These are phyloP conservation scores for Globisporangium sylvaticum DNA, from an alignment of 352 stramenopile species.

Conservation along the genomic window DNA sequence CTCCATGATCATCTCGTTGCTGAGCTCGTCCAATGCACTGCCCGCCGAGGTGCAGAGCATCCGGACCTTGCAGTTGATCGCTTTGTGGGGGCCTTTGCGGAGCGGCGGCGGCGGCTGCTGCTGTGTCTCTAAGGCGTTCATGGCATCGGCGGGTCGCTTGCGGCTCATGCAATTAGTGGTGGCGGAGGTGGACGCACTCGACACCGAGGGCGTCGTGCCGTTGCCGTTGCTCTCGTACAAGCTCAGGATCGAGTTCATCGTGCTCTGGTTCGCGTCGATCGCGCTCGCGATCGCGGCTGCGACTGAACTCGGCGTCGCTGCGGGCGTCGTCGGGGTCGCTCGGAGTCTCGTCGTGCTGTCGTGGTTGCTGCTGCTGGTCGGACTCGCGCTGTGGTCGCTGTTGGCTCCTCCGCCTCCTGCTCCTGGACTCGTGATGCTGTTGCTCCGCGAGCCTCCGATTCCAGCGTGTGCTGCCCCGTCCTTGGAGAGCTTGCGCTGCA, in stretches of 20 bases:
- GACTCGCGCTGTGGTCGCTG: slow-evolving; percentile 11
- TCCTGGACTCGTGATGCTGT: slow-evolving; percentile 12
- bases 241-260: slow-evolving; percentile 12
- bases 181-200: neutral
- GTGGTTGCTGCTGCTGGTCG: slow-evolving; percentile 19
- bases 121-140: slow-evolving; percentile 18
- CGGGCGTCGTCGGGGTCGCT: neutral
- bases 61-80: slow-evolving; percentile 86
- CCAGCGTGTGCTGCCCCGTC: slow-evolving; percentile 14
- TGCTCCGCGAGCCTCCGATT: slow-evolving; percentile 9
- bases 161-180: slow-evolving; percentile 8
- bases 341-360: neutral
- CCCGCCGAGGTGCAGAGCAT: slow-evolving; percentile 78
- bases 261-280: slow-evolving; percentile 15
- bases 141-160: slow-evolving; percentile 47
- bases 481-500: slow-evolving; percentile 61
- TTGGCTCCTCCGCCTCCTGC: neutral
- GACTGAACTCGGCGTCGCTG: neutral
- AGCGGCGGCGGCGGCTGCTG: slow-evolving; percentile 14
- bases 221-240: slow-evolving; percentile 19
- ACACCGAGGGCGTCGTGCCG: slow-evolving; percentile 1
- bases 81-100: slow-evolving; percentile 52
- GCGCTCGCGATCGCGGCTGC: slow-evolving; percentile 3
- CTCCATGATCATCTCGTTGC: slow-evolving; percentile 79
- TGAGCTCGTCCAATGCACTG: slow-evolving; percentile 80